Evolutionary conservation across 805 yeast species (phyloP).

Genomic region (Jamesozyma gamospora): DNA sequence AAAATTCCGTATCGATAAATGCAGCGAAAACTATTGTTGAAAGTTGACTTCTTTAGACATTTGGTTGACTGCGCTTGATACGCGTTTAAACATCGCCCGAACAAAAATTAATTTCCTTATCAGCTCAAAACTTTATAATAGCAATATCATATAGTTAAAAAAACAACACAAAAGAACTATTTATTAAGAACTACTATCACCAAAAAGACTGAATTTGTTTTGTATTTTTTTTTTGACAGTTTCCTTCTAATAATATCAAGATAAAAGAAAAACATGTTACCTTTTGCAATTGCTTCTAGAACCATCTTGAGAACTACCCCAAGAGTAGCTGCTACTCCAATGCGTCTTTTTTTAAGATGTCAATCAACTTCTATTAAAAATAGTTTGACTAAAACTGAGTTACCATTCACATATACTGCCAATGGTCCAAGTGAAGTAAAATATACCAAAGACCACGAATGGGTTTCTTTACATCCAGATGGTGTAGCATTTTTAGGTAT

Average conservation of each 20-base stretch:
- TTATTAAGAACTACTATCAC: neutral
- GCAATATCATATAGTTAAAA: no score
- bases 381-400: slow-evolving; percentile 22
- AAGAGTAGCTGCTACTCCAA: slow-evolving; percentile 1
- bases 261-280: slow-evolving; percentile 1
- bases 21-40: no score
- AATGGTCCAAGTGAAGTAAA: slow-evolving; percentile 35
- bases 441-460: slow-evolving; percentile 88
- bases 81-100: no score
- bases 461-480: slow-evolving; percentile 81
- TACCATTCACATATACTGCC: slow-evolving; percentile 26
- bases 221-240: no score
- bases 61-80: no score
- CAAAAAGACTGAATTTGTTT: no score
- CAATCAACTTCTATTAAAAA: slow-evolving; percentile 7
- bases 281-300: slow-evolving; percentile 2
- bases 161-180: neutral
- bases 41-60: no score
- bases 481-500: slow-evolving; percentile 84
- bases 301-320: neutral
- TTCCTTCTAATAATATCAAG: no score
- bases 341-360: slow-evolving; percentile 5
- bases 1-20: no score
- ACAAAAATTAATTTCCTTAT: no score
- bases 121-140: no score